Conservation (phyloP, 495 filamentous ascomycete species). For the Xylaria palmicola region DNA sequence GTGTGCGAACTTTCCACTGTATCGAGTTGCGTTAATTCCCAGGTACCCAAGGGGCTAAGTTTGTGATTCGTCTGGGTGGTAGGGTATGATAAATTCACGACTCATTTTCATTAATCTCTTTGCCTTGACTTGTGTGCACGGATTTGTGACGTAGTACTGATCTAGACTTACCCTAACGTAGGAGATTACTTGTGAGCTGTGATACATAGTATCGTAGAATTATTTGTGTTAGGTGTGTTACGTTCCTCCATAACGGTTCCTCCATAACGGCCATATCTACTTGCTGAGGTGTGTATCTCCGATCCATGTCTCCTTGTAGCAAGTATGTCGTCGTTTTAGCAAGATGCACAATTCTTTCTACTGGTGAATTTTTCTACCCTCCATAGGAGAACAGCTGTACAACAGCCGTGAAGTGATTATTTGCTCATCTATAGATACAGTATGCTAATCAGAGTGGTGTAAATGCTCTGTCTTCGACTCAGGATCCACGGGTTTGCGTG, state of each 20-base stretch:
- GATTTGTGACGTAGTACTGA: too few relatives aligned
- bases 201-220: neutral
- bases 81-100: slow-evolving; percentile 9
- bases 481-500: too few relatives aligned
- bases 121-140: neutral
- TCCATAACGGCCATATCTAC: neutral
- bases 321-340: neutral
- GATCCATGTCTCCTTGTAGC: neutral
- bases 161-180: neutral
- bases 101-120: neutral
- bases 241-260: too few relatives aligned
- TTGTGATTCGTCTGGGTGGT: neutral
- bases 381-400: too few relatives aligned
- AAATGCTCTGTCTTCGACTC: too few relatives aligned
- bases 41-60: neutral
- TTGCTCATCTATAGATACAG: too few relatives aligned
- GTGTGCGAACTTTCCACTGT: slow-evolving; percentile 1
- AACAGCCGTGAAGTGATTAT: too few relatives aligned
- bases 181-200: neutral
- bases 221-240: neutral
- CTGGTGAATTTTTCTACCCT: too few relatives aligned
- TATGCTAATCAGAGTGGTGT: too few relatives aligned
- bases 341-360: neutral
- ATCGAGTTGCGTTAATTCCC: slow-evolving; percentile 1
- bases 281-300: neutral